Evolutionary conservation across 306 rosid genomes (phyloP).

Genomic region (Begonia loranthoides): DNA sequence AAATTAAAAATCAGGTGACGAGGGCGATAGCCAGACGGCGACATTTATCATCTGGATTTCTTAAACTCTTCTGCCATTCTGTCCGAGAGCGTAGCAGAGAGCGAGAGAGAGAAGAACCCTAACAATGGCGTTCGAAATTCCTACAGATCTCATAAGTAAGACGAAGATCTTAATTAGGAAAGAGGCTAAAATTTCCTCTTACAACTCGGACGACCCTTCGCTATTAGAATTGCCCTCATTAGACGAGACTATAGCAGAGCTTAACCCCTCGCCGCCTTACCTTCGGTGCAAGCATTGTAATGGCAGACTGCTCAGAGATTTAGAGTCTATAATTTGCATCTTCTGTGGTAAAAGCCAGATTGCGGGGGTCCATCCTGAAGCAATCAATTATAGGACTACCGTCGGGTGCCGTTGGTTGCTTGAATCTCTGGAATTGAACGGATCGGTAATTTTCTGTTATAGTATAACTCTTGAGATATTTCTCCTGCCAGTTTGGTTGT

Average conservation of each 20-base stretch:
- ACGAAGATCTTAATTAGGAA: constrained; percentile 52
- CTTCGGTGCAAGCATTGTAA: constrained; percentile 72
- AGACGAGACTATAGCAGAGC: constrained; percentile 40
- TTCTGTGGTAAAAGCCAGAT: constrained; percentile 57
- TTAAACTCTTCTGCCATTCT: too few species aligned
- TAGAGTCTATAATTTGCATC: constrained; percentile 44
- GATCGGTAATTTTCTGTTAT: constrained; percentile 50
- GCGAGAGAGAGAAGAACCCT: constrained; percentile 9
- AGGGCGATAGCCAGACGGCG: too few species aligned
- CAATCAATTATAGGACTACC: constrained; percentile 55
- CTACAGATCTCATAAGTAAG: constrained; percentile 49
- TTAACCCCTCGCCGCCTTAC: constrained; percentile 71
- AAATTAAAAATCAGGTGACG: too few species aligned
- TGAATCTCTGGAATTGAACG: constrained; percentile 49
- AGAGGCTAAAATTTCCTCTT: constrained; percentile 52
- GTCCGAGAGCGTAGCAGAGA: too few species aligned
- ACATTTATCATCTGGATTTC: too few species aligned
- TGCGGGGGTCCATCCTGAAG: constrained; percentile 55
- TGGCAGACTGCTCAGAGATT: constrained; percentile 59
- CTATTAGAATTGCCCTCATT: constrained; percentile 46
- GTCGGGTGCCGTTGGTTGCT: constrained; percentile 70
- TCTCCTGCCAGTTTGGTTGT: background rate
- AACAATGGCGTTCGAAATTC: constrained; percentile 62
- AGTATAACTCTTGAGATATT: background rate
- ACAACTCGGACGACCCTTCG: constrained; percentile 39